Percentiles rank a stretch among this genome's conserved stretches.
phyloP scores from a whole-genome alignment of 306 rosid species.

The Ormosia semicastrata region DNA sequence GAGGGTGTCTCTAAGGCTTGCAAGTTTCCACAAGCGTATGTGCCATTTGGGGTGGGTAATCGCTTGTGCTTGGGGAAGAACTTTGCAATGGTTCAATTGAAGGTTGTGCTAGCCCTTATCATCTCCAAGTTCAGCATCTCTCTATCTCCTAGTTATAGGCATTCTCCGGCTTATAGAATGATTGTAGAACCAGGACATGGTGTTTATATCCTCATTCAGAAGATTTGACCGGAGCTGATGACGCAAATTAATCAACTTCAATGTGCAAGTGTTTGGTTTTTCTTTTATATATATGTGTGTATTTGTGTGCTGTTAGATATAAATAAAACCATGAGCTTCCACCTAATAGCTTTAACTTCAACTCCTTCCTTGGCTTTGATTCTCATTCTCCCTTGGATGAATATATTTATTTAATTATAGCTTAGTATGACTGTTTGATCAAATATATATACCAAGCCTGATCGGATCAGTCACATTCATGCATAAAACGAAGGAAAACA shows the following conservation, averaged over 20 bases:
- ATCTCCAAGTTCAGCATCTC: conserved; percentile 59
- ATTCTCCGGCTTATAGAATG: conserved; percentile 78
- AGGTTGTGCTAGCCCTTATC: conserved; percentile 52
- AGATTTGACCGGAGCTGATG: conserved; percentile 9
- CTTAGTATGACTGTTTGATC: neutral
- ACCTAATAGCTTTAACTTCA: neutral
- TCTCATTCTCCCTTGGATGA: neutral
- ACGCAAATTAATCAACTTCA: neutral
- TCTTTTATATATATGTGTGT: neutral
- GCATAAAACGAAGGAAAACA: neutral
- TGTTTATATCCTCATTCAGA: conserved; percentile 50
- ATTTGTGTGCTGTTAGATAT: neutral
- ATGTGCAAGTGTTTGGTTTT: conserved; percentile 17
- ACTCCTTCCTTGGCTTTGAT: conserved; percentile 1
- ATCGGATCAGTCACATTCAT: neutral
- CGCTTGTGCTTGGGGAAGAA: conserved; percentile 80
- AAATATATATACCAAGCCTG: neutral
- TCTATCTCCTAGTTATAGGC: conserved; percentile 66
- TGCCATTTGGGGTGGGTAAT: conserved; percentile 83
- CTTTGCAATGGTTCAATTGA: conserved; percentile 78
- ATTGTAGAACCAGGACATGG: conserved; percentile 82
- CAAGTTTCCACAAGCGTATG: conserved; percentile 65
- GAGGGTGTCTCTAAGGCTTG: conserved; percentile 77
- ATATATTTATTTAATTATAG: too few species aligned
- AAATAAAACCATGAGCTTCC: neutral